Conservation (phyloP, 805 yeast genomes). For the Ogataea paradorogensis region DNA sequence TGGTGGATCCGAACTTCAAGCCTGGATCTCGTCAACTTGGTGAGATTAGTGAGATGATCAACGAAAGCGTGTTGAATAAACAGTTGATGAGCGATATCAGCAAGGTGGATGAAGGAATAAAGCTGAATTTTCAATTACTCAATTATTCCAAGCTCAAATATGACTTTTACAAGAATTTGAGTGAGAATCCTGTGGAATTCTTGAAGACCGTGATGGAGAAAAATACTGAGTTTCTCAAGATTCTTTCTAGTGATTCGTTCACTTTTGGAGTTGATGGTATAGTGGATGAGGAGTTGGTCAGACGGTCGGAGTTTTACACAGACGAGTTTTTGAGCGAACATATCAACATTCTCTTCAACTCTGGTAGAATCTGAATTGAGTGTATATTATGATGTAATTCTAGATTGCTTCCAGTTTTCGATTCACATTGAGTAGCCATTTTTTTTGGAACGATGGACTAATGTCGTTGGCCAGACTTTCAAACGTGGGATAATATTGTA, state of each 20-base stretch:
- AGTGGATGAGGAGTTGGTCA: slow-evolving; percentile 77
- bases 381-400: slow-evolving; percentile 8
- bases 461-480: slow-evolving; percentile 26
- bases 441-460: slow-evolving; percentile 14
- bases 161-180: slow-evolving; percentile 70
- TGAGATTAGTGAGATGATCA: slow-evolving; percentile 42
- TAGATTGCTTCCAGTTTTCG: slow-evolving; percentile 5
- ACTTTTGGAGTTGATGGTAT: slow-evolving; percentile 32
- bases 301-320: slow-evolving; percentile 78
- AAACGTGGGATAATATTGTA: slow-evolving; percentile 27
- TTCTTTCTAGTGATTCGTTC: slow-evolving; percentile 71
- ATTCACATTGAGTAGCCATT: slow-evolving; percentile 20
- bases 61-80: slow-evolving; percentile 43
- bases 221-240: slow-evolving; percentile 80
- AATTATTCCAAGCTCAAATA: slow-evolving; percentile 62
- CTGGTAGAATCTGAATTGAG: slow-evolving; percentile 40
- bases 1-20: slow-evolving; percentile 38
- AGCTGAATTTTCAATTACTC: slow-evolving; percentile 49
- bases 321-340: slow-evolving; percentile 79
- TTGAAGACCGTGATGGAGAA: slow-evolving; percentile 71
- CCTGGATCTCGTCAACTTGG: slow-evolving; percentile 34
- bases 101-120: slow-evolving; percentile 35
- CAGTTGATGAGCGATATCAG: slow-evolving; percentile 38
- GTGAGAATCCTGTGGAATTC: slow-evolving; percentile 75
- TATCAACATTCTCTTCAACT: slow-evolving; percentile 67